Conservation (phyloP, 495 filamentous ascomycete species). For the Tuber aestivum region DNA sequence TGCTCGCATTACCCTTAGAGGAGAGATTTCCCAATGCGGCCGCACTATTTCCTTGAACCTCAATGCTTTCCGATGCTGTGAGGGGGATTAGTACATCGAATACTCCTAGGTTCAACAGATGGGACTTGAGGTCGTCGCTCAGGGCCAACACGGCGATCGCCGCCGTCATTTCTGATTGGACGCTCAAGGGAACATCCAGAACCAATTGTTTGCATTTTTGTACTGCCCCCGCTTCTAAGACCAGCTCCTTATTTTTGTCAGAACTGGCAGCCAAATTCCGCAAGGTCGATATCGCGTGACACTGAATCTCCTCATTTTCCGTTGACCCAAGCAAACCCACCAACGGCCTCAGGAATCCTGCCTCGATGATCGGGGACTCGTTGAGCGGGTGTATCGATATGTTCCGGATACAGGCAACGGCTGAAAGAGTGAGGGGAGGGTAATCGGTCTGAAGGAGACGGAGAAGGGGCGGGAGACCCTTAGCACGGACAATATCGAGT, state of each 20-base stretch:
- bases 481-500: slow-evolving; percentile 86
- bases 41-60: slow-evolving; percentile 97
- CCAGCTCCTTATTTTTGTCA: slow-evolving; percentile 92
- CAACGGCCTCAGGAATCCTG: slow-evolving; percentile 85
- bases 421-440: slow-evolving; percentile 91
- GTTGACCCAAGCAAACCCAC: slow-evolving; percentile 91
- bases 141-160: slow-evolving; percentile 96
- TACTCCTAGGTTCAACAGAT: slow-evolving; percentile 85
- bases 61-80: slow-evolving; percentile 89
- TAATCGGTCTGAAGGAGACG: slow-evolving; percentile 90
- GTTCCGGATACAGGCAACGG: slow-evolving; percentile 96
- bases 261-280: slow-evolving; percentile 94
- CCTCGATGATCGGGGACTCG: slow-evolving; percentile 98
- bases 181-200: slow-evolving; percentile 82
- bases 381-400: slow-evolving; percentile 98
- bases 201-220: slow-evolving; percentile 98
- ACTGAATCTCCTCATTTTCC: slow-evolving; percentile 98
- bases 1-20: slow-evolving; percentile 69
- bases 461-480: slow-evolving; percentile 75
- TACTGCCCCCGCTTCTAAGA: slow-evolving; percentile 91
- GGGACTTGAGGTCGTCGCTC: slow-evolving; percentile 89
- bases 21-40: slow-evolving; percentile 92
- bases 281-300: slow-evolving; percentile 94
- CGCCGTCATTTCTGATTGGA: slow-evolving; percentile 98
- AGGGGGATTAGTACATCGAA: slow-evolving; percentile 95